Conservation (phyloP, 2,329 filamentous ascomycete genomes). For the Coniochaeta sp. region DNA sequence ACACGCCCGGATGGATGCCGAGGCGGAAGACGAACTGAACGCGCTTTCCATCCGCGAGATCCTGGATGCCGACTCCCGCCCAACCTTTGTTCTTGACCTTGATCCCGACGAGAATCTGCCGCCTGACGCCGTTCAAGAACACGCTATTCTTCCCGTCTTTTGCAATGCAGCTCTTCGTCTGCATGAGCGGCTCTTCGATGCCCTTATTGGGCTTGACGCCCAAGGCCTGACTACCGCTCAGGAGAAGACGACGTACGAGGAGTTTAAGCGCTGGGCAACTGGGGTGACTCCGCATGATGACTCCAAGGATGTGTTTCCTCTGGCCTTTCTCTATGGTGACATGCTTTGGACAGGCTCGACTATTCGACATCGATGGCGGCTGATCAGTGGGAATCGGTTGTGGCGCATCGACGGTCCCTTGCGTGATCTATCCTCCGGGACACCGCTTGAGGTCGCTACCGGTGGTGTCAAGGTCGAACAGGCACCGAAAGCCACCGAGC, state of each 20-base stretch:
- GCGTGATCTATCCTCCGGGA: conserved; percentile 16
- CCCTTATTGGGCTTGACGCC: conserved; percentile 13
- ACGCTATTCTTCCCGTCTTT: conserved; percentile 24
- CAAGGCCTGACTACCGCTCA: background rate
- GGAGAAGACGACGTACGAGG: conserved; percentile 17
- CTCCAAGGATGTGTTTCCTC: conserved; percentile 34
- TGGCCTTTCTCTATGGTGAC: conserved; percentile 26
- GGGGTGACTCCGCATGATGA: conserved; percentile 33
- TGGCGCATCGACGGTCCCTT: conserved; percentile 18
- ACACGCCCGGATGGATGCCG: background rate
- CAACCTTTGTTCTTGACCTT: conserved; percentile 28
- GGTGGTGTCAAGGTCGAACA: conserved; percentile 10
- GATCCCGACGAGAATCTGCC: conserved; percentile 22
- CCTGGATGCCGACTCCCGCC: conserved; percentile 27
- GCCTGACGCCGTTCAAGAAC: conserved; percentile 7
- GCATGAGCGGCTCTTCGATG: conserved; percentile 24
- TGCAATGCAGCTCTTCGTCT: conserved; percentile 24
- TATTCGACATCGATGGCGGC: conserved; percentile 28
- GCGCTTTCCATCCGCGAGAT: conserved; percentile 19
- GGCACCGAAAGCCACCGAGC: background rate
- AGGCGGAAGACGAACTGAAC: conserved; percentile 13
- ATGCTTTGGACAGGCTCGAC: conserved; percentile 30
- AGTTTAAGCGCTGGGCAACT: conserved; percentile 32
- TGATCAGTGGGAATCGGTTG: conserved; percentile 31
- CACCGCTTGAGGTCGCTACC: conserved; percentile 13